phyloP scores from a whole-genome alignment of 192 early-diverging fungal species.

The Haplosporangium gracile region DNA sequence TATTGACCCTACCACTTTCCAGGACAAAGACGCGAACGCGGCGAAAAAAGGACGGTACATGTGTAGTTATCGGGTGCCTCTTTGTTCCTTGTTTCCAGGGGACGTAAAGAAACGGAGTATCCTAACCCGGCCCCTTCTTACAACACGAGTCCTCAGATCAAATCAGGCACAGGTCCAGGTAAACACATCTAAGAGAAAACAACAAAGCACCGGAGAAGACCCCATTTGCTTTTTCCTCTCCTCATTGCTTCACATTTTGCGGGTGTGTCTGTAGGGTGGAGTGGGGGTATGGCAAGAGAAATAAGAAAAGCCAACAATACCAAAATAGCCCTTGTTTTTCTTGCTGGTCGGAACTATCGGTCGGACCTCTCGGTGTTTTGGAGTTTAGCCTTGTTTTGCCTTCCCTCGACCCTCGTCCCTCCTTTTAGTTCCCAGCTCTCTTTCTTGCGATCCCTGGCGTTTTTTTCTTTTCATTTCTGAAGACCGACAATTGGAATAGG shows the following conservation, averaged over 20 bases:
- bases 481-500: too few relatives aligned
- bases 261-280: not conserved
- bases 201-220: not conserved
- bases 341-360: not conserved
- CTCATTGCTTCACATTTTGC: not conserved
- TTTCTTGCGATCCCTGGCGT: not conserved
- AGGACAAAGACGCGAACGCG: too few relatives aligned
- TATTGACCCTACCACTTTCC: too few relatives aligned
- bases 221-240: not conserved
- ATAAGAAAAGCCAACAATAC: too few relatives aligned
- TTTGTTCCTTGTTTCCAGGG: too few relatives aligned
- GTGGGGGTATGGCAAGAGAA: too few relatives aligned
- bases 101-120: not conserved
- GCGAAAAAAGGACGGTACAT: too few relatives aligned
- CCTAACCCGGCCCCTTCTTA: not conserved
- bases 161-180: not conserved
- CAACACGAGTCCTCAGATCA: not conserved
- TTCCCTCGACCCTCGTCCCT: not conserved
- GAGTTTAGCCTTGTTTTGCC: not conserved
- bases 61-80: too few relatives aligned
- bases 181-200: not conserved
- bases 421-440: not conserved
- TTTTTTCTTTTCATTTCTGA: not conserved
- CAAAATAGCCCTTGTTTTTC: not conserved
- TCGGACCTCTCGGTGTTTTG: not conserved